phyloP scores from a whole-genome alignment of 108 stramenopile genomes.

The Parmales sp. region DNA sequence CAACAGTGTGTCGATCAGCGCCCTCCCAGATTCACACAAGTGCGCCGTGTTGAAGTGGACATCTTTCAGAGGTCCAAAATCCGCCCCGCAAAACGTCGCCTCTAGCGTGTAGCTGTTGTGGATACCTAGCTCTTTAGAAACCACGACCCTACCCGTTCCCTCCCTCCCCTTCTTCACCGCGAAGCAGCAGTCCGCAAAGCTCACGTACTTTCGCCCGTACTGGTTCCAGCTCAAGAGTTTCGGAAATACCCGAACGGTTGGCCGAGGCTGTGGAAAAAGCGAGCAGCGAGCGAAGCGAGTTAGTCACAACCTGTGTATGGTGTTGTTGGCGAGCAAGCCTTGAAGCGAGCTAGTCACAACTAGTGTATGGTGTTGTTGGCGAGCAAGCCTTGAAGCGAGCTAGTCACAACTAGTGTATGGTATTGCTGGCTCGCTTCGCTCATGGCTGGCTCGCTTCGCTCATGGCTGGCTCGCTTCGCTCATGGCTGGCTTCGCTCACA shows the following conservation, averaged over 20 bases:
- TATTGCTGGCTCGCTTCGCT: too few species aligned
- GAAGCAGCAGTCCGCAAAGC: conserved; percentile 39
- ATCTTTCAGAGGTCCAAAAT: conserved; percentile 37
- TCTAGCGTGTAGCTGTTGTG: conserved; percentile 28
- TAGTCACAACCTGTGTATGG: too few species aligned
- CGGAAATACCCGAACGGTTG: conserved; percentile 4
- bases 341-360: too few species aligned
- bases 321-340: too few species aligned
- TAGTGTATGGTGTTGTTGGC: too few species aligned
- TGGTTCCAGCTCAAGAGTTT: conserved; percentile 33
- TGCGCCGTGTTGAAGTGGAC: conserved; percentile 40
- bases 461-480: too few species aligned
- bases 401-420: too few species aligned
- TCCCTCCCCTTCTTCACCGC: conserved; percentile 28
- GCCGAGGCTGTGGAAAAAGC: too few species aligned
- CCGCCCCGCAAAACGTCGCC: conserved; percentile 21
- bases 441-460: too few species aligned
- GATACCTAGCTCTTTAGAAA: conserved; percentile 22
- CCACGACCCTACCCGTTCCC: conserved; percentile 41
- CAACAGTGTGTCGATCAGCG: not conserved
- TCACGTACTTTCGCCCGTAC: conserved; percentile 34
- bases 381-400: too few species aligned
- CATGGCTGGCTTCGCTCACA: too few species aligned
- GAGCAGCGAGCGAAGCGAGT: too few species aligned
- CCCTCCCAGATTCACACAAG: conserved; percentile 11